phyloP scores from a whole-genome alignment of 805 yeast genomes.

The Metschnikowia vanudenii region DNA sequence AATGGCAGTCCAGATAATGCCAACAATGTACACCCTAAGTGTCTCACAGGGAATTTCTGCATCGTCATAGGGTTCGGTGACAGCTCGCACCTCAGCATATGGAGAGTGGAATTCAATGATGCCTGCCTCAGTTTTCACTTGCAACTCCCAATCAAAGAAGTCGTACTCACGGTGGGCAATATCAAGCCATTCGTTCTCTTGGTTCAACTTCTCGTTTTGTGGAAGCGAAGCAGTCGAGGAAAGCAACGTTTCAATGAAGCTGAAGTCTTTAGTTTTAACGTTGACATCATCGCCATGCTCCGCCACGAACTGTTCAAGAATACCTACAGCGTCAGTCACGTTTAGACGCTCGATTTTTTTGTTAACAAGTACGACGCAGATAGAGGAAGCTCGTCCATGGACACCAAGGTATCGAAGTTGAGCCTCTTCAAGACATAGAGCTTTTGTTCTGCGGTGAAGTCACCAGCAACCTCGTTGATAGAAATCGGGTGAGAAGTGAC shows the following conservation, averaged over 20 bases:
- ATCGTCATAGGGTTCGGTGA: conserved; percentile 41
- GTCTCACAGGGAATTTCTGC: conserved; percentile 37
- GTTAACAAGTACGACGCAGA: conserved; percentile 41
- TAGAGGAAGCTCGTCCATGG: conserved; percentile 33
- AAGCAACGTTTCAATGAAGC: conserved; percentile 27
- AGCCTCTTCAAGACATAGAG: conserved; percentile 29
- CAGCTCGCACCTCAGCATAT: conserved; percentile 40
- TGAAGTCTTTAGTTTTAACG: conserved; percentile 39
- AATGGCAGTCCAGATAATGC: conserved; percentile 31
- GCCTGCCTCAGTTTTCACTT: conserved; percentile 37
- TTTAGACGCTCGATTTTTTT: conserved; percentile 35
- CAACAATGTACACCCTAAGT: conserved; percentile 28
- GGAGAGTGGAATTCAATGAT: conserved; percentile 39
- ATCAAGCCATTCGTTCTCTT: conserved; percentile 5
- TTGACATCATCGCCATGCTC: conserved; percentile 50
- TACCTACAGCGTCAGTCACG: conserved; percentile 38
- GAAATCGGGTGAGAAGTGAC: conserved; percentile 26
- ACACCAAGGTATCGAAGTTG: conserved; percentile 24
- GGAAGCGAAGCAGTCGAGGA: background rate
- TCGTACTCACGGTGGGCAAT: background rate
- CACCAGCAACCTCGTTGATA: conserved; percentile 26
- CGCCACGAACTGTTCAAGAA: conserved; percentile 38
- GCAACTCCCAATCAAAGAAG: conserved; percentile 34
- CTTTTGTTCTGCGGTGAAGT: conserved; percentile 28
- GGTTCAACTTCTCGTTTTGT: background rate